These are phyloP conservation scores for Pseudogymnoascus sp. DNA, from an alignment of 2,329 filamentous ascomycete species.

Conservation along the genomic window DNA sequence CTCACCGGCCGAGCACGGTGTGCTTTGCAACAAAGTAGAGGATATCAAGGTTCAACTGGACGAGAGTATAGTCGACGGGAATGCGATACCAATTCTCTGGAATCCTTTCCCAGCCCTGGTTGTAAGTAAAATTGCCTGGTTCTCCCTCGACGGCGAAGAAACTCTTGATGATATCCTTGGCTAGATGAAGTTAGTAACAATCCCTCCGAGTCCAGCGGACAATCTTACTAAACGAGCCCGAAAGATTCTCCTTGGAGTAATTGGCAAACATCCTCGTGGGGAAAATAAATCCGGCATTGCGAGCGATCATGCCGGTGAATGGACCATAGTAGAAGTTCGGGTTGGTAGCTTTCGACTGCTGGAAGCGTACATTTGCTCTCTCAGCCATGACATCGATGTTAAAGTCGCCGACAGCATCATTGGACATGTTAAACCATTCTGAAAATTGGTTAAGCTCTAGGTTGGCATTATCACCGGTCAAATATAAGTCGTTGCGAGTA, in stretches of 20 bases:
- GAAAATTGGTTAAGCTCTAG: conserved; percentile 46
- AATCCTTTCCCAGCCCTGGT: conserved; percentile 29
- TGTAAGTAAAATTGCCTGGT: conserved; percentile 26
- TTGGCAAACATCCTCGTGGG: conserved; percentile 28
- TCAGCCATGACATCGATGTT: conserved; percentile 19
- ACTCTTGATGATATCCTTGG: conserved; percentile 15
- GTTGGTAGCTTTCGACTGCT: conserved; percentile 42
- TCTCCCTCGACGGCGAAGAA: conserved; percentile 38
- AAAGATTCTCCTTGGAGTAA: conserved; percentile 24
- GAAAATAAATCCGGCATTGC: conserved; percentile 26
- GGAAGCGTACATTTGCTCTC: conserved; percentile 33
- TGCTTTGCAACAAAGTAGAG: conserved; percentile 34
- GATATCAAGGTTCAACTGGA: conserved; percentile 36
- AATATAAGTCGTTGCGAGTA: conserved; percentile 25
- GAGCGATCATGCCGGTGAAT: conserved; percentile 38
- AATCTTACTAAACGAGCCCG: conserved; percentile 19
- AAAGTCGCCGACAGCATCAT: conserved; percentile 24
- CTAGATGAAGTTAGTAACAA: neutral
- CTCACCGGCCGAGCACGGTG: conserved; percentile 31
- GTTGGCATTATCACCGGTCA: conserved; percentile 34
- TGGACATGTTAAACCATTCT: conserved; percentile 35
- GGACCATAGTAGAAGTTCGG: conserved; percentile 49
- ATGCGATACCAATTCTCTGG: conserved; percentile 31
- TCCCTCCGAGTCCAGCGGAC: neutral
- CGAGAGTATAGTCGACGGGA: conserved; percentile 34